phyloP scores from a whole-genome alignment of 192 early-diverging fungal genomes.

The Piromyces finnis region DNA sequence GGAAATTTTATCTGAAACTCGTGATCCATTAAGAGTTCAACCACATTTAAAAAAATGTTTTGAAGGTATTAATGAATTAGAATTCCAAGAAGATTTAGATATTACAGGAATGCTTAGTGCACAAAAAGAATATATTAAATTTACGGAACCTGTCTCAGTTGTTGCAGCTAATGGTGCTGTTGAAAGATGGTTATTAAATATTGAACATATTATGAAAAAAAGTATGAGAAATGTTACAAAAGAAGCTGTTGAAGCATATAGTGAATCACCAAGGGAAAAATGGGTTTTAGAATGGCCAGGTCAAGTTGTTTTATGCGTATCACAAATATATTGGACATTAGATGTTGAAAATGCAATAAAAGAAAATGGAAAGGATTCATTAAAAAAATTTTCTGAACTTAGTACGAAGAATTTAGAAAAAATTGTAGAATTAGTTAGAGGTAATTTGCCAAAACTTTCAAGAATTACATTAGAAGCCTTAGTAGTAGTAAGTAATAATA shows the following conservation, averaged over 20 bases:
- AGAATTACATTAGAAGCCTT: slow-evolving; percentile 30
- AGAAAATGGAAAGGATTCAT: slow-evolving; percentile 17
- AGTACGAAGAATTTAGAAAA: slow-evolving; percentile 22
- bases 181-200: slow-evolving; percentile 34
- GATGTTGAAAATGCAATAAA: slow-evolving; percentile 33
- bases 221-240: slow-evolving; percentile 22
- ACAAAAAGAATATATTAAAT: slow-evolving; percentile 33
- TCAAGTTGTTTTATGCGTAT: slow-evolving; percentile 35
- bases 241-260: slow-evolving; percentile 15
- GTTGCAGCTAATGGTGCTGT: slow-evolving; percentile 30
- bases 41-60: slow-evolving; percentile 48
- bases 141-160: slow-evolving; percentile 19
- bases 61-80: slow-evolving; percentile 37
- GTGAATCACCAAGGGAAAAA: slow-evolving; percentile 22
- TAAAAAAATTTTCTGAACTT: slow-evolving; percentile 24
- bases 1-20: slow-evolving; percentile 37
- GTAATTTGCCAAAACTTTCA: slow-evolving; percentile 23
- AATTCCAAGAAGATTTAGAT: slow-evolving; percentile 29
- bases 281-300: slow-evolving; percentile 46
- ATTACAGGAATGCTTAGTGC: slow-evolving; percentile 37
- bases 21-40: slow-evolving; percentile 35
- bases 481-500: slow-evolving; percentile 22
- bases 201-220: slow-evolving; percentile 30
- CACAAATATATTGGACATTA: slow-evolving; percentile 35
- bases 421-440: slow-evolving; percentile 35